Conservation (phyloP, 1,284 basidiomycete species). For the Ustilago tritici region DNA sequence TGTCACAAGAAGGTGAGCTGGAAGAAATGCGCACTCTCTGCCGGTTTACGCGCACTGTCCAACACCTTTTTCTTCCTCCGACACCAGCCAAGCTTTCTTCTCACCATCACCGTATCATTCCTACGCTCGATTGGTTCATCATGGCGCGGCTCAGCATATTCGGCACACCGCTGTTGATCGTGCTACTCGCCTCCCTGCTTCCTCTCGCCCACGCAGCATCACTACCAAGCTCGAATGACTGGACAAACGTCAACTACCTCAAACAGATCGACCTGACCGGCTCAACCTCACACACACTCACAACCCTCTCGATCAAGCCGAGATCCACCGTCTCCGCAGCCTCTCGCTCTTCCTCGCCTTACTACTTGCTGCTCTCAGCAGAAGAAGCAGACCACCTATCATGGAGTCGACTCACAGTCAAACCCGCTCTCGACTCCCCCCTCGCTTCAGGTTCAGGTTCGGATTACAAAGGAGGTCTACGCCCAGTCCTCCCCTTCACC, state of each 20-base stretch:
- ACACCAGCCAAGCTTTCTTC: background rate
- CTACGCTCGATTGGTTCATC: background rate
- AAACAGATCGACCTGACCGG: slow-evolving; percentile 60
- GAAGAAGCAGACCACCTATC: slow-evolving; percentile 43
- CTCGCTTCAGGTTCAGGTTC: slow-evolving; percentile 14
- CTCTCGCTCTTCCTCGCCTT: slow-evolving; percentile 39
- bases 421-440: slow-evolving; percentile 29
- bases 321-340: slow-evolving; percentile 28
- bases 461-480: slow-evolving; percentile 19
- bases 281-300: slow-evolving; percentile 44
- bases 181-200: slow-evolving; percentile 3
- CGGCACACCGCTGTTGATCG: slow-evolving; percentile 5
- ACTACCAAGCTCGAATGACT: slow-evolving; percentile 27
- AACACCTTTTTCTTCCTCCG: slow-evolving; percentile 1
- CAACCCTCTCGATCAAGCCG: slow-evolving; percentile 53
- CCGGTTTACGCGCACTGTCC: slow-evolving; percentile 32
- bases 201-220: slow-evolving; percentile 10
- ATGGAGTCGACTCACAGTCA: slow-evolving; percentile 31
- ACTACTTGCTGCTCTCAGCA: slow-evolving; percentile 39
- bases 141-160: slow-evolving; percentile 6
- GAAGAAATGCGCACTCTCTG: slow-evolving; percentile 21
- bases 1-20: slow-evolving; percentile 27
- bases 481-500: slow-evolving; percentile 21
- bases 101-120: slow-evolving; percentile 6
- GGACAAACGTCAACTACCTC: slow-evolving; percentile 47